phyloP scores from a whole-genome alignment of 495 filamentous ascomycete species.

The Pseudoneurospora amorphoporcata region DNA sequence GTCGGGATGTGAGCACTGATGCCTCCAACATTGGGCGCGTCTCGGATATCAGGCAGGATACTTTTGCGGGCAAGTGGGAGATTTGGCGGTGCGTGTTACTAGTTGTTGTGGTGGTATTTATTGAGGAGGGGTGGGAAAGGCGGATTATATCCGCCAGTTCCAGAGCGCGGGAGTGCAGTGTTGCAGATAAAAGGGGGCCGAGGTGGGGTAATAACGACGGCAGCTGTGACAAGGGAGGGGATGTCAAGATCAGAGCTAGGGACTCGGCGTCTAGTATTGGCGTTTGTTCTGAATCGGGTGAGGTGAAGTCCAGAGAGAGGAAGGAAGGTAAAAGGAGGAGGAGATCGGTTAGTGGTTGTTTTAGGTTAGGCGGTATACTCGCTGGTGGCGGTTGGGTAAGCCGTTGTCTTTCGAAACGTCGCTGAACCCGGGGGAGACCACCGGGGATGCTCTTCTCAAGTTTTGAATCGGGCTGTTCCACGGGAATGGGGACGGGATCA shows the following conservation, averaged over 20 bases:
- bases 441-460: neutral
- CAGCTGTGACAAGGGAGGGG: neutral
- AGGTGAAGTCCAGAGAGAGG: neutral
- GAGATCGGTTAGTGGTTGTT: neutral
- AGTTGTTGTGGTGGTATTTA: neutral
- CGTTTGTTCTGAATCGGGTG: neutral
- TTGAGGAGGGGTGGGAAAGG: neutral
- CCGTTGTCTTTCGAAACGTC: neutral
- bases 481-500: neutral
- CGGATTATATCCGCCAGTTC: neutral
- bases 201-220: neutral
- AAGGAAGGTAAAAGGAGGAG: neutral
- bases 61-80: slow-evolving; percentile 1
- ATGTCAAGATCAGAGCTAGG: neutral
- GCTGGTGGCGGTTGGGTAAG: neutral
- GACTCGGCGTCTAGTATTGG: neutral
- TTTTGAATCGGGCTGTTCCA: neutral
- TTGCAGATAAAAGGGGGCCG: neutral
- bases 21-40: slow-evolving; percentile 11
- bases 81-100: neutral
- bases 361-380: neutral
- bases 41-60: slow-evolving; percentile 1
- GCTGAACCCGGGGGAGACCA: neutral
- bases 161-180: neutral
- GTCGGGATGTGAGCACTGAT: slow-evolving; percentile 13